Percentiles rank a stretch among this genome's conserved stretches.
Conservation (phyloP, 306 rosid species). For the Malus sieversii region DNA sequence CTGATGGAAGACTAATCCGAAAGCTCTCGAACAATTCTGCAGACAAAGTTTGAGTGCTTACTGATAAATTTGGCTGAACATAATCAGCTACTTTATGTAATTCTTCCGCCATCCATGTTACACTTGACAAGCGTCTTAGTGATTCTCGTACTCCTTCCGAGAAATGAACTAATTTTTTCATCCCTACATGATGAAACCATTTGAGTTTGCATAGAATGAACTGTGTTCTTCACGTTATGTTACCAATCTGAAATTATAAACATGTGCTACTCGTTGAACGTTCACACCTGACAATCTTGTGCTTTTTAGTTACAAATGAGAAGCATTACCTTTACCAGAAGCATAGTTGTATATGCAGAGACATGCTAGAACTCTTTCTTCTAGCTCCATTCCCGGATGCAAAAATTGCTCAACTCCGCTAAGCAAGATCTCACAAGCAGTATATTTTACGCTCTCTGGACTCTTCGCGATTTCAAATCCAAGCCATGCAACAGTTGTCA, state of each 20-base stretch:
- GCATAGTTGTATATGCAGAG: slow-evolving; percentile 65
- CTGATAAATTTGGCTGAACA: slow-evolving; percentile 57
- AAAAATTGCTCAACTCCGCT: slow-evolving; percentile 59
- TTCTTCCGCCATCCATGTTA: slow-evolving; percentile 82
- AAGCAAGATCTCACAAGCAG: slow-evolving; percentile 56
- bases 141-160: slow-evolving; percentile 79
- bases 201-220: neutral
- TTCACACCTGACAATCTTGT: neutral
- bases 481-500: slow-evolving; percentile 66
- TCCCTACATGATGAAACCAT: slow-evolving; percentile 34
- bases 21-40: neutral
- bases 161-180: slow-evolving; percentile 61
- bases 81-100: slow-evolving; percentile 64
- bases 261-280: neutral
- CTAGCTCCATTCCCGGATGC: slow-evolving; percentile 71
- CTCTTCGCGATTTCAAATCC: slow-evolving; percentile 63
- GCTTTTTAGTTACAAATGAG: neutral
- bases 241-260: neutral
- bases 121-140: slow-evolving; percentile 59
- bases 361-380: slow-evolving; percentile 71
- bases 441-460: slow-evolving; percentile 41
- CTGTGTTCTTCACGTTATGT: neutral
- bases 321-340: slow-evolving; percentile 60
- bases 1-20: neutral
- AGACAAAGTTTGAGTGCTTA: slow-evolving; percentile 30